Evolutionary conservation across 2,329 filamentous ascomycete species (phyloP), one percentile per base, ranked within the genome.

Genomic region (Pestalotiopsis sp.): DNA sequence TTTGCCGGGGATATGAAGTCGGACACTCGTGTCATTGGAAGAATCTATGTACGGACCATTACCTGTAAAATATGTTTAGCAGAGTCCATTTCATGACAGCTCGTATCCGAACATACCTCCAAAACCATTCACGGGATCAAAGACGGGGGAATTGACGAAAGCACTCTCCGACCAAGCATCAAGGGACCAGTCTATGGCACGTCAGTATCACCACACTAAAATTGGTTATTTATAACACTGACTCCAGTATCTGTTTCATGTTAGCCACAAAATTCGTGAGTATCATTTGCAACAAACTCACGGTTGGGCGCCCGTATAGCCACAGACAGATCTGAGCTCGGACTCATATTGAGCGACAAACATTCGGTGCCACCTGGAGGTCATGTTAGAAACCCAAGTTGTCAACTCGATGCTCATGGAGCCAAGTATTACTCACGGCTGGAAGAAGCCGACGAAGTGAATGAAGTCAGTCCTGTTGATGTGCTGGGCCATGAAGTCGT

Each of bases 401-500:
- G 6, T 23, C 1, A 4, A 1, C 11, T 23, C 1, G 38, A 11
- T 23, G 41, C 39, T 7, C 38, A 49, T 20, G 13, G 2, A 36
- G 31, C 31, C 4, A 17, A 23, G n/a, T 41, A 13, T 23, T 17
- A 49, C 64, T 66, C 20, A 66, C 64, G 64, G 64, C 12, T 59
- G 64, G 20, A 66, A 66, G 23, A 66, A 66, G 27, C 64, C 64
- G 13, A 69, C 71, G 66, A 72, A 76, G 72, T 84, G 82, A 41
- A 83, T 79, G 11, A 68, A 71, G 38, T 77, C 64, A 1, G 64
- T 65, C 69, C 81, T 76, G 57, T 78, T 79, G 69, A 84, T 84
- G 69, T 84, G 82, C 9, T 80, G 73, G 11, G 78, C 82, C 45
- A 81, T 74, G 65, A 83, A 84, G 70, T 85, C 83, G 72, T 85